Conservation (phyloP, 306 rosid species). For the Astragalus membranaceus region DNA sequence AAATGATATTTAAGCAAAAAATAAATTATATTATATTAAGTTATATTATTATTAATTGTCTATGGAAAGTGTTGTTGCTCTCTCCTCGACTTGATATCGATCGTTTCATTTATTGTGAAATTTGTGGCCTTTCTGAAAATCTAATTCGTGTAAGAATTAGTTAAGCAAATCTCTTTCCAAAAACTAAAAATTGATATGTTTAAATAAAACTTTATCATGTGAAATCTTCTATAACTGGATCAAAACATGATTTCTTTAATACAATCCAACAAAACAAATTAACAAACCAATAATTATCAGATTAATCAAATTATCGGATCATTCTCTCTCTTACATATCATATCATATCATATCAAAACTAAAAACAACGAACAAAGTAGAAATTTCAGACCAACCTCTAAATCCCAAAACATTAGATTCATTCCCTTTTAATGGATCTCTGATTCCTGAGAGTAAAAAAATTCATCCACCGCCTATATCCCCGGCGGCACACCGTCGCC, state of each 20-base stretch:
- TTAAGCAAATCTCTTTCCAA: not conserved
- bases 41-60: too few species aligned
- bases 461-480: not conserved
- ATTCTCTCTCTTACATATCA: not conserved
- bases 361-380: not conserved
- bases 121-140: not conserved
- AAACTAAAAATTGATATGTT: not conserved
- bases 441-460: not conserved
- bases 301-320: not conserved
- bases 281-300: not conserved
- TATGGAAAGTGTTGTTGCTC: not conserved
- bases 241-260: not conserved
- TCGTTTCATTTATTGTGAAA: not conserved
- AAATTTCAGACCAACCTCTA: not conserved
- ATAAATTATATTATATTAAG: too few species aligned
- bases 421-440: not conserved
- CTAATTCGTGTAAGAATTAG: not conserved
- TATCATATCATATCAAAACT: too few species aligned
- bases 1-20: too few species aligned
- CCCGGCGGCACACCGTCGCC: constrained; percentile 20
- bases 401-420: not conserved
- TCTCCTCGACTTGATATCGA: not conserved
- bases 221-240: not conserved
- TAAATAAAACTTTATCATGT: not conserved
- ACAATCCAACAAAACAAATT: not conserved